Conservation (phyloP, 2,329 filamentous ascomycete genomes). For the Trichoderma lentiforme region DNA sequence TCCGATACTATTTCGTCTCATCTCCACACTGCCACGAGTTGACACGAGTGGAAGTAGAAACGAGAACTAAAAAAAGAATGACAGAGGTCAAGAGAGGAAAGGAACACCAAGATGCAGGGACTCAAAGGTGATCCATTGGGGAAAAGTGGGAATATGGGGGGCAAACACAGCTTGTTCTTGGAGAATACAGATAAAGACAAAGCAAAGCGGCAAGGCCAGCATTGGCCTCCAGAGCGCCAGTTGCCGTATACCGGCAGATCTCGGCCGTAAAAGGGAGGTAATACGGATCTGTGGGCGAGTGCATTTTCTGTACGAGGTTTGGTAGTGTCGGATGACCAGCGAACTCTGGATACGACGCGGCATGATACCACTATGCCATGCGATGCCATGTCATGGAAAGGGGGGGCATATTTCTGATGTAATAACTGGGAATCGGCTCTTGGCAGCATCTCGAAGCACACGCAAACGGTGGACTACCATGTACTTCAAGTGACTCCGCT, state of each 20-base stretch:
- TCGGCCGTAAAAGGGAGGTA: slow-evolving; percentile 13
- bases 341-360: slow-evolving; percentile 5
- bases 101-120: neutral
- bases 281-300: slow-evolving; percentile 4
- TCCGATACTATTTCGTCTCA: neutral
- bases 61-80: neutral
- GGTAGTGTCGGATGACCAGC: slow-evolving; percentile 11
- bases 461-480: neutral
- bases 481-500: neutral
- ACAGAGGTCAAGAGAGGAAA: neutral
- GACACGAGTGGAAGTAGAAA: neutral
- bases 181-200: neutral
- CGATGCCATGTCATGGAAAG: neutral
- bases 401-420: neutral
- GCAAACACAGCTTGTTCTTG: neutral
- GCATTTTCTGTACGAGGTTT: slow-evolving; percentile 12
- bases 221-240: neutral
- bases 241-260: neutral
- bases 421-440: neutral
- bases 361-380: slow-evolving; percentile 10
- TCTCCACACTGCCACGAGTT: neutral
- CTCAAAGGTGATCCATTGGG: neutral
- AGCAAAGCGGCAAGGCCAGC: neutral
- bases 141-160: neutral
- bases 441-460: neutral